These are phyloP conservation scores for Trametopsis cervina DNA, from an alignment of 768 basidiomycete genomes.

Conservation along the genomic window DNA sequence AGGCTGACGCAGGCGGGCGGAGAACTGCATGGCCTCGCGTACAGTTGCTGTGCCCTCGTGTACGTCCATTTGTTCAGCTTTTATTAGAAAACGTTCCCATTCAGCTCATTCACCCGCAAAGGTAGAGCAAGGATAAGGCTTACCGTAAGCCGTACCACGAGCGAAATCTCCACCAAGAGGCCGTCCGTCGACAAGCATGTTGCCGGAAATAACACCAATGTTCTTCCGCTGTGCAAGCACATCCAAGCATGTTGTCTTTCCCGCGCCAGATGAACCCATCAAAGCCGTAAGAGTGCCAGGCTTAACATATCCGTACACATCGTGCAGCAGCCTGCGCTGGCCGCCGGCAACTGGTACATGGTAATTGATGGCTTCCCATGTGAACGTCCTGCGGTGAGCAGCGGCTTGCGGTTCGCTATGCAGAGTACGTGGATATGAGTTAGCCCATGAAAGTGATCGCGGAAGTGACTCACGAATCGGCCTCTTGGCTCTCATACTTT, in stretches of 20 bases:
- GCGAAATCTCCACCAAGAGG: slow-evolving; percentile 50
- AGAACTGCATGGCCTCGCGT: slow-evolving; percentile 80
- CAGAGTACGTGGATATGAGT: too few species aligned
- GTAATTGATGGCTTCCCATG: slow-evolving; percentile 79
- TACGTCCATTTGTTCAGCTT: slow-evolving; percentile 80
- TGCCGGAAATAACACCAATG: slow-evolving; percentile 58
- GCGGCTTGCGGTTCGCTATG: too few species aligned
- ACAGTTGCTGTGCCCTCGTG: slow-evolving; percentile 81
- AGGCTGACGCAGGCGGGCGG: slow-evolving; percentile 79
- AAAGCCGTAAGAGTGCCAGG: slow-evolving; percentile 86
- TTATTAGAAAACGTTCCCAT: slow-evolving; percentile 18
- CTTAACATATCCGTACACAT: slow-evolving; percentile 74
- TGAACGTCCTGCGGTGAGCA: slow-evolving; percentile 50
- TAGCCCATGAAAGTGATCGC: too few species aligned
- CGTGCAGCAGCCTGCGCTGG: slow-evolving; percentile 55
- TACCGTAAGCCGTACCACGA: slow-evolving; percentile 75
- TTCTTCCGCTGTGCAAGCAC: slow-evolving; percentile 70
- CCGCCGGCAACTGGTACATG: slow-evolving; percentile 63
- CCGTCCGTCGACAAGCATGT: slow-evolving; percentile 59
- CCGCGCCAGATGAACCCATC: slow-evolving; percentile 83
- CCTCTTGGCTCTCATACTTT: background rate
- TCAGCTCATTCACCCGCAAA: slow-evolving; percentile 11
- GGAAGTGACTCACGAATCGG: too few species aligned
- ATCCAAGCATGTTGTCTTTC: slow-evolving; percentile 71
- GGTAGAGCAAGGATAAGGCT: slow-evolving; percentile 22